Evolutionary conservation across 2,329 filamentous ascomycete species (phyloP), one percentile per base, ranked within the genome.

Genomic region (Cytospora piceicola): DNA sequence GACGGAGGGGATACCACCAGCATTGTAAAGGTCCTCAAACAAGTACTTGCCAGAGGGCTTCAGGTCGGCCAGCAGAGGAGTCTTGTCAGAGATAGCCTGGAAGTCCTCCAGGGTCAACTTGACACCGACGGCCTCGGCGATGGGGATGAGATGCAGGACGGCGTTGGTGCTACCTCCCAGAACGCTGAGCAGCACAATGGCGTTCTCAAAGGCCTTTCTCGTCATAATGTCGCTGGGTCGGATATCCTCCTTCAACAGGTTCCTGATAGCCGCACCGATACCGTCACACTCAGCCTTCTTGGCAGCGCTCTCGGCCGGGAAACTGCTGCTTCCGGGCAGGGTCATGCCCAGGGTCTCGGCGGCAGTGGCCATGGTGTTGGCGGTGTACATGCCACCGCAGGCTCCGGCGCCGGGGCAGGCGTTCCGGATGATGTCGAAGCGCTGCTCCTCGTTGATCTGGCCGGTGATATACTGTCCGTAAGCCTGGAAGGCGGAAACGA

Each of bases 401-500:
- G 92, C 92, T 71, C 92, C 92, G 71, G 88, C 83, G 46, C 92
- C 92, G 29, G 92, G 92, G 77, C 94, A 97, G 53, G 95, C 94
- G 75, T 98, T 84, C 68, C 93, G 88, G 77, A 97, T 97, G 74
- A 98, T 94, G 78, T 98, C 95, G 77, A 93, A 96, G 61, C 95
- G 90, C 80, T 94, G 85, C 74, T 95, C 89, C 80, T 99, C 95
- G 70, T 85, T 90, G 78, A 98, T 97, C 74, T 97, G 88, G 53
- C 94, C 94, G 15, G 91, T 87, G 72, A 99, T 89, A 81, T 94
- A 98, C 77, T 97, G 92, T 30, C 95, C 95, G 75, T 98, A 98
- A 6, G 94, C 91, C 81, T 99, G 95, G 87, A 99, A 99, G 53
- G 95, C 95, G 58, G 93, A 97, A 67, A 99, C 91, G 61, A 99